Percentiles rank a stretch among this genome's conserved stretches.
phyloP scores from a whole-genome alignment of 805 yeast genomes.

The Pichia sporocuriosa region DNA sequence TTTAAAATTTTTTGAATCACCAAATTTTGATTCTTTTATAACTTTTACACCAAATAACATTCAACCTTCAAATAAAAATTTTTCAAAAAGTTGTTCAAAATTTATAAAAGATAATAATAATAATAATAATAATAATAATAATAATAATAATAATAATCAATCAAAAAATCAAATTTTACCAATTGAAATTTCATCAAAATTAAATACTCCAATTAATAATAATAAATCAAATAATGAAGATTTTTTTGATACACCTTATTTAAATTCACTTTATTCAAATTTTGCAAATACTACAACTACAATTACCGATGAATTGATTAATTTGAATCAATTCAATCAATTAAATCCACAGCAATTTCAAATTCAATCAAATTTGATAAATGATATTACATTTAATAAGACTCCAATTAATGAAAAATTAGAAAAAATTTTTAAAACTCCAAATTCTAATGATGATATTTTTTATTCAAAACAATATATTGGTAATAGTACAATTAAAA shows the following conservation, averaged over 20 bases:
- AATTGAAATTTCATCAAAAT: constrained; percentile 5
- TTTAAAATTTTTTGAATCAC: constrained; percentile 2
- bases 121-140: not conserved
- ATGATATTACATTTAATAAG: not conserved
- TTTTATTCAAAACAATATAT: constrained; percentile 1
- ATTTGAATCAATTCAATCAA: not conserved
- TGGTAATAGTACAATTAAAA: constrained; percentile 4
- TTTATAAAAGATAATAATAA: not conserved
- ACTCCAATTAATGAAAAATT: constrained; percentile 2
- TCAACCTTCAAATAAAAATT: not conserved
- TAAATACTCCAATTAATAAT: constrained; percentile 7
- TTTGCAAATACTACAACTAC: constrained; percentile 4
- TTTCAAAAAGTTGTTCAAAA: not conserved
- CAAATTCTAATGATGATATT: constrained; percentile 9
- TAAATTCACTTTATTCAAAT: constrained; percentile 10
- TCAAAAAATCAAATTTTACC: constrained; percentile 3
- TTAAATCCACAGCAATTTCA: not conserved
- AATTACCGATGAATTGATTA: not conserved
- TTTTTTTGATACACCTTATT: constrained; percentile 13
- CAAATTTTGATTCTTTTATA: constrained; percentile 10
- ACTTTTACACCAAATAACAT: constrained; percentile 7
- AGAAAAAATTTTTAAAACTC: constrained; percentile 1
- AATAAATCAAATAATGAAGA: constrained; percentile 9
- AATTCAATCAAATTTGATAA: too few relatives aligned
- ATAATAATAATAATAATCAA: not conserved